A percentile compares a stretch with the other conserved stretches of the same genome.
These are phyloP conservation scores for Saturnispora silvae DNA, from an alignment of 805 yeast species.

Conservation along the genomic window DNA sequence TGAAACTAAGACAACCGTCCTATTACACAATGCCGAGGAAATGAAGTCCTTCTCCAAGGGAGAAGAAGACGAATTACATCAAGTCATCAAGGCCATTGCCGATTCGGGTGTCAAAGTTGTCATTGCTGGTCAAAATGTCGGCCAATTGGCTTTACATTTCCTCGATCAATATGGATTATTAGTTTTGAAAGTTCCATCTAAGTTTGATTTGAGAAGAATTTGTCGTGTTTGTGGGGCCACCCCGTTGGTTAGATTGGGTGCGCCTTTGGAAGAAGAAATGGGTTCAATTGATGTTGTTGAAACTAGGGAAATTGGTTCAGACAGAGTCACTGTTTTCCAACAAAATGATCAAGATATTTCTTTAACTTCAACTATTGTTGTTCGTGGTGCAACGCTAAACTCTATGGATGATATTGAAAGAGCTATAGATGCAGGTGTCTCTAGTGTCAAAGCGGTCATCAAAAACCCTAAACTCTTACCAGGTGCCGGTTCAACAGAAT, in stretches of 20 bases:
- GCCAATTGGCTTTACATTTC: conserved; percentile 89
- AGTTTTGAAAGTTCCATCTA: conserved; percentile 83
- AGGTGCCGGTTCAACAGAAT: conserved; percentile 95
- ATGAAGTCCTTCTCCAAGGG: conserved; percentile 95
- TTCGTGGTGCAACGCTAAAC: conserved; percentile 95
- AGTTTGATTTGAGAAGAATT: conserved; percentile 87
- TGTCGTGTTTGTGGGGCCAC: conserved; percentile 97
- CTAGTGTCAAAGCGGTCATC: conserved; percentile 80
- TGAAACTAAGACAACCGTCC: conserved; percentile 97
- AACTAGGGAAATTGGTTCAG: conserved; percentile 93
- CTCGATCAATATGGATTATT: conserved; percentile 77
- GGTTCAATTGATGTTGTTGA: conserved; percentile 82
- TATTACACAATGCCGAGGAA: conserved; percentile 91
- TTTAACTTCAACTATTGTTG: conserved; percentile 82
- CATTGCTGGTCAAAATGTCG: conserved; percentile 89
- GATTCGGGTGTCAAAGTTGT: conserved; percentile 83
- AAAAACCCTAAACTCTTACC: conserved; percentile 75
- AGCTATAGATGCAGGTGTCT: conserved; percentile 94
- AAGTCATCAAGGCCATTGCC: conserved; percentile 67
- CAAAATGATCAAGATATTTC: conserved; percentile 53
- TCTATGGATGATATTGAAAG: conserved; percentile 90
- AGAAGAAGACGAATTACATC: conserved; percentile 89
- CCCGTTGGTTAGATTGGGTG: conserved; percentile 87
- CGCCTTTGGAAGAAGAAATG: conserved; percentile 91
- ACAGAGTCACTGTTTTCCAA: conserved; percentile 87